Percentiles rank a stretch among this genome's conserved stretches.
These are phyloP conservation scores for Neodidymelliopsis sp. DNA, from an alignment of 2,329 filamentous ascomycete genomes.

Conservation along the genomic window DNA sequence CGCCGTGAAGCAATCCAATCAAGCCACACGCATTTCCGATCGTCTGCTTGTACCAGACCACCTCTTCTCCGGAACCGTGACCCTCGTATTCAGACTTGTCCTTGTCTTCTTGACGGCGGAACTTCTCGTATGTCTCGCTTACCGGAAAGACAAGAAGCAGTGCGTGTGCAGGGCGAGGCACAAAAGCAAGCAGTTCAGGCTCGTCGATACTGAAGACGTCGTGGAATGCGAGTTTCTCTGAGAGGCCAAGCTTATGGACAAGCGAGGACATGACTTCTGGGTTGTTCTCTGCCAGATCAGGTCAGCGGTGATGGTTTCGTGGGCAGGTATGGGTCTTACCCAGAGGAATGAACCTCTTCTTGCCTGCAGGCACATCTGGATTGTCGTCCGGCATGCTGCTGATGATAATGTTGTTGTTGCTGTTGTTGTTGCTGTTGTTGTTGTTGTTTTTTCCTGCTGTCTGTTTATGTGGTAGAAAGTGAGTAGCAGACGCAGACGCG, in stretches of 20 bases:
- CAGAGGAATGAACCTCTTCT: conserved; percentile 50
- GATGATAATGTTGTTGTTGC: not conserved
- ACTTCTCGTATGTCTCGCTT: conserved; percentile 77
- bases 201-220: conserved; percentile 94
- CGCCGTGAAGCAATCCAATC: conserved; percentile 86
- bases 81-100: conserved; percentile 69
- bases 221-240: conserved; percentile 78
- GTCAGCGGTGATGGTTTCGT: conserved; percentile 20
- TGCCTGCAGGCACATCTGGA: conserved; percentile 40
- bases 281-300: conserved; percentile 68
- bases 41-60: conserved; percentile 95
- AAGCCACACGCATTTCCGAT: conserved; percentile 94
- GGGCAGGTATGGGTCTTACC: conserved; percentile 30
- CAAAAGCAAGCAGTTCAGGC: conserved; percentile 80
- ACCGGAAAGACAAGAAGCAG: conserved; percentile 93
- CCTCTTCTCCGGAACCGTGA: conserved; percentile 73
- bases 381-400: conserved; percentile 40
- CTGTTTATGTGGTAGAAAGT: too few species aligned
- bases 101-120: conserved; percentile 76
- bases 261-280: conserved; percentile 89
- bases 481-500: not conserved
- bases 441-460: not conserved
- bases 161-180: conserved; percentile 86
- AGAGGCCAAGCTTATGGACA: conserved; percentile 84
- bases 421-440: not conserved